Conservation (phyloP, 2,329 filamentous ascomycete genomes). For the Parafenestella ontariensis region DNA sequence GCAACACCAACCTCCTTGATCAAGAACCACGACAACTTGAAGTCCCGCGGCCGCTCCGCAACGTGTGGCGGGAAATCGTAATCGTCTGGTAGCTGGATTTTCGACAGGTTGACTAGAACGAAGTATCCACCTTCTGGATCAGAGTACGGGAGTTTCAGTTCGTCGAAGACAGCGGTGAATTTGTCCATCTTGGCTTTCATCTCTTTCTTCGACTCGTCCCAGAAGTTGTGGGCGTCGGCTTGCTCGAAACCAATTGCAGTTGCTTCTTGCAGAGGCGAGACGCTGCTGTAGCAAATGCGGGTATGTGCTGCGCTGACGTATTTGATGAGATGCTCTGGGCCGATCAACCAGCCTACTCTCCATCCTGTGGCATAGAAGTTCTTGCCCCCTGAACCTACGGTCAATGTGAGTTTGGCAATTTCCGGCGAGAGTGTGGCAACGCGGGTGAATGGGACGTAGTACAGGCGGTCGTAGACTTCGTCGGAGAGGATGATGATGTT, state of each 20-base stretch:
- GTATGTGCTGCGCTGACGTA: slow-evolving; percentile 93
- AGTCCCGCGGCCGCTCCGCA: slow-evolving; percentile 84
- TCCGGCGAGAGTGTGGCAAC: slow-evolving; percentile 91
- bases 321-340: slow-evolving; percentile 85
- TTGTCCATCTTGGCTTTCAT: slow-evolving; percentile 89
- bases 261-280: slow-evolving; percentile 93
- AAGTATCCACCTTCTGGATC: slow-evolving; percentile 98
- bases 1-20: slow-evolving; percentile 97
- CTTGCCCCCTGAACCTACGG: slow-evolving; percentile 95
- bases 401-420: slow-evolving; percentile 85
- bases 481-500: slow-evolving; percentile 84
- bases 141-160: slow-evolving; percentile 69
- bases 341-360: slow-evolving; percentile 95
- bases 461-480: slow-evolving; percentile 87
- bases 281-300: slow-evolving; percentile 92
- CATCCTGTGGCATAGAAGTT: slow-evolving; percentile 98
- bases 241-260: slow-evolving; percentile 93
- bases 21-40: slow-evolving; percentile 94
- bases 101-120: slow-evolving; percentile 89
- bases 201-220: slow-evolving; percentile 80
- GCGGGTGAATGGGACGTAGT: slow-evolving; percentile 93
- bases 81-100: slow-evolving; percentile 80
- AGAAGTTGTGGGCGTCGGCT: slow-evolving; percentile 85
- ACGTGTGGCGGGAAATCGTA: slow-evolving; percentile 93
- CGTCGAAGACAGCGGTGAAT: slow-evolving; percentile 73